These are phyloP conservation scores for Zasmidium citrigriseum DNA, from an alignment of 2,329 filamentous ascomycete genomes.

Conservation along the genomic window DNA sequence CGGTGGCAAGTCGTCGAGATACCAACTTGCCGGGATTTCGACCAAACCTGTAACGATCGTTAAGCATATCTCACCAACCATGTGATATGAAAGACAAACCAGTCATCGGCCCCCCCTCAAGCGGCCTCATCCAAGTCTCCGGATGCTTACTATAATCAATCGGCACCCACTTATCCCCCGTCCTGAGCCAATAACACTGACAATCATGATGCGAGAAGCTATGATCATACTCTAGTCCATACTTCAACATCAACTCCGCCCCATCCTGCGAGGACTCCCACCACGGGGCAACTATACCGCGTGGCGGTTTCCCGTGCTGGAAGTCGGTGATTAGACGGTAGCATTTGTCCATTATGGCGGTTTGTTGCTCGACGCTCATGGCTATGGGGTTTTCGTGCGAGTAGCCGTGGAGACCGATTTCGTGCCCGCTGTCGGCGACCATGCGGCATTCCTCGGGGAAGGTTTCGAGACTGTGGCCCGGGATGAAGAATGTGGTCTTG, in stretches of 20 bases:
- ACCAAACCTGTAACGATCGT: too few relatives aligned
- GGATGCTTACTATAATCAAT: slow-evolving; percentile 67
- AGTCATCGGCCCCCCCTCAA: slow-evolving; percentile 60
- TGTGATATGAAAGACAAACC: too few relatives aligned
- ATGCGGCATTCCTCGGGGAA: slow-evolving; percentile 66
- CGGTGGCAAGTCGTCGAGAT: slow-evolving; percentile 59
- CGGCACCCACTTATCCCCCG: slow-evolving; percentile 66
- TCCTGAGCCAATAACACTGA: slow-evolving; percentile 64
- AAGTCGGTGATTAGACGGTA: slow-evolving; percentile 71
- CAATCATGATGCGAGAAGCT: slow-evolving; percentile 67
- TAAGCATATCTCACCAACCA: too few relatives aligned
- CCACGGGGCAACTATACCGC: slow-evolving; percentile 73
- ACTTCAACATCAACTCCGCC: slow-evolving; percentile 63
- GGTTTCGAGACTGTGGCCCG: slow-evolving; percentile 64
- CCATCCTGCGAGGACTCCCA: slow-evolving; percentile 73
- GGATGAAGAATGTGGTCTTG: slow-evolving; percentile 68
- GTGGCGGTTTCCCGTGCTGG: slow-evolving; percentile 67
- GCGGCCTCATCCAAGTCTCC: slow-evolving; percentile 64
- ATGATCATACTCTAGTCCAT: slow-evolving; percentile 71
- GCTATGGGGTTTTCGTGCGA: slow-evolving; percentile 71
- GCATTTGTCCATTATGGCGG: slow-evolving; percentile 73
- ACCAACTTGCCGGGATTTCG: slow-evolving; percentile 68
- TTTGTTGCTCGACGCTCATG: slow-evolving; percentile 75
- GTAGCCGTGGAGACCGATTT: slow-evolving; percentile 71
- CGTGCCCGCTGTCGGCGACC: slow-evolving; percentile 65